These are phyloP conservation scores for Hypocrella siamensis DNA, from an alignment of 2,329 filamentous ascomycete species.

Conservation along the genomic window DNA sequence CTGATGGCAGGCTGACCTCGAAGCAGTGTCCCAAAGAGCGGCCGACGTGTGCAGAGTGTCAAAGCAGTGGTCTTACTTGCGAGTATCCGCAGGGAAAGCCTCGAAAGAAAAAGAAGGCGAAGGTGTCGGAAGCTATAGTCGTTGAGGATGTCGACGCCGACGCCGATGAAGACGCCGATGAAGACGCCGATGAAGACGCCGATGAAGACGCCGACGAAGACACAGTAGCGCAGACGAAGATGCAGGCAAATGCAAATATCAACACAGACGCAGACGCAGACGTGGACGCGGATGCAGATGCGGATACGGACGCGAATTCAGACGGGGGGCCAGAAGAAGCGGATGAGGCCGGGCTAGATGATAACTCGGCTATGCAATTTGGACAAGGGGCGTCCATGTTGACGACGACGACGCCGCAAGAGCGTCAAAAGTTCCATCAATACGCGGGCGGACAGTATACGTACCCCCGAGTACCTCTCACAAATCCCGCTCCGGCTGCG, in stretches of 20 bases:
- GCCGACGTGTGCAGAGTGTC: conserved; percentile 23
- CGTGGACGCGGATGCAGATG: too few relatives aligned
- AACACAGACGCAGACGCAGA: too few relatives aligned
- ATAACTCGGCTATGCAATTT: too few relatives aligned
- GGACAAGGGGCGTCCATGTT: too few relatives aligned
- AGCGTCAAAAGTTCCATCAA: background rate
- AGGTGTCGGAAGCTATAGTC: background rate
- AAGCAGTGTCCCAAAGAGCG: conserved; percentile 24
- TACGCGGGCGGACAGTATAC: conserved; percentile 7
- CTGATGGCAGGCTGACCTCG: background rate
- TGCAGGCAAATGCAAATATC: too few relatives aligned
- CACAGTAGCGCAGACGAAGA: conserved; percentile 3
- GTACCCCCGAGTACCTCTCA: conserved; percentile 14
- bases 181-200: conserved; percentile 4
- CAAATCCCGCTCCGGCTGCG: conserved; percentile 4
- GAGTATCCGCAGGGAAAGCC: conserved; percentile 21
- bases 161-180: conserved; percentile 2
- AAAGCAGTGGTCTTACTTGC: conserved; percentile 15
- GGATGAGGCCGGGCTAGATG: too few relatives aligned
- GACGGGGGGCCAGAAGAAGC: too few relatives aligned
- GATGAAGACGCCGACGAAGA: conserved; percentile 6
- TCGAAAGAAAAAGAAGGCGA: conserved; percentile 10
- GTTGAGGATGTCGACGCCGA: conserved; percentile 3
- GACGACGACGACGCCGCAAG: too few relatives aligned
- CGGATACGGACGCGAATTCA: too few relatives aligned